Evolutionary conservation across 225 moss, liverwort and hornwort genomes (phyloP).

Genomic region (Pseudoscleropodium purum): DNA sequence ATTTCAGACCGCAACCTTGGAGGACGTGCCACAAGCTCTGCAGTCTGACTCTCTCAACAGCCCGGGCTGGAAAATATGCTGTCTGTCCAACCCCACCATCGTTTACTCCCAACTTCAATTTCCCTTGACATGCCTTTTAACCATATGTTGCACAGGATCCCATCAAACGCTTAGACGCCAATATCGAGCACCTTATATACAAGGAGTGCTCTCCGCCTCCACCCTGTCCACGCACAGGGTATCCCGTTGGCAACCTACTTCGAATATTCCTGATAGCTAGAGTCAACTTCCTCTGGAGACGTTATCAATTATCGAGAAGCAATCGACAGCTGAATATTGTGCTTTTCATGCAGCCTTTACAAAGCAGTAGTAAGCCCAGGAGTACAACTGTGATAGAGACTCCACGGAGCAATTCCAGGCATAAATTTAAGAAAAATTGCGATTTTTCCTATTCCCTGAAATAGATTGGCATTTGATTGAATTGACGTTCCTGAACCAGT

Average conservation of each 20-base stretch:
- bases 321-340: background rate
- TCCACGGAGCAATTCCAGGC: background rate
- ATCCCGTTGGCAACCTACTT: background rate
- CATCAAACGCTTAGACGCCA: slow-evolving; percentile 4
- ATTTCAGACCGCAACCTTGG: slow-evolving; percentile 15
- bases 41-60: slow-evolving; percentile 20
- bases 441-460: background rate
- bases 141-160: slow-evolving; percentile 3
- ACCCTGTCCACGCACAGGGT: background rate
- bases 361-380: background rate
- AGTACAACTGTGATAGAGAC: background rate
- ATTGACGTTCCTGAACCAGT: background rate
- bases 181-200: background rate
- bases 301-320: background rate
- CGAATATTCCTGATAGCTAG: background rate
- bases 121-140: slow-evolving; percentile 3
- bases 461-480: background rate
- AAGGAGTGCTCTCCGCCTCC: background rate
- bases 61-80: slow-evolving; percentile 32
- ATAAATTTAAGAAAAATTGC: background rate
- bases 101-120: slow-evolving; percentile 1
- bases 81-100: slow-evolving; percentile 30
- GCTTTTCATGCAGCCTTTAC: background rate
- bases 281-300: background rate
- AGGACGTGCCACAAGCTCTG: slow-evolving; percentile 12